Evolutionary conservation across 495 filamentous ascomycete genomes (phyloP).

Genomic region (Bryoglossum gracile): DNA sequence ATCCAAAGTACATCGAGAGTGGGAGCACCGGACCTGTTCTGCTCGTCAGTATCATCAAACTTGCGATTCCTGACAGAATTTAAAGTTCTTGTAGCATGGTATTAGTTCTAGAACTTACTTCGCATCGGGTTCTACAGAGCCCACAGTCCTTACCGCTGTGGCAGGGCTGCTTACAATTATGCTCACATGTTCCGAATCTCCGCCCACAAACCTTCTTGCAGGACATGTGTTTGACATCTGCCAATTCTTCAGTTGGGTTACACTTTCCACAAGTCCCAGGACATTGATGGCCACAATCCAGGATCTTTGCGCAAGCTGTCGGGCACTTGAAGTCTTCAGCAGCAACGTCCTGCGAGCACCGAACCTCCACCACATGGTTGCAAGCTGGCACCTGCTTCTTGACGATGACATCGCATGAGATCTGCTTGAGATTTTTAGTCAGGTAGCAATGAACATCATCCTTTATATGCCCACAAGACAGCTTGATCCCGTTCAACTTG

Average conservation of each 20-base stretch:
- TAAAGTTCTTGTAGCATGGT: not conserved
- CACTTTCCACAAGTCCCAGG: constrained; percentile 11
- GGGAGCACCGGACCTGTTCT: constrained; percentile 14
- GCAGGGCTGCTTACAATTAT: constrained; percentile 6
- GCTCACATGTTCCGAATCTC: constrained; percentile 11
- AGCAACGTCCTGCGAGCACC: constrained; percentile 8
- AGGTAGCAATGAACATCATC: constrained; percentile 13
- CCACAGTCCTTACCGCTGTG: constrained; percentile 15
- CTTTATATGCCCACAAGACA: constrained; percentile 18
- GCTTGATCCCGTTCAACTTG: constrained; percentile 5
- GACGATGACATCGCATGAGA: constrained; percentile 14
- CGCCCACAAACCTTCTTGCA: constrained; percentile 14
- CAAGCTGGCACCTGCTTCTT: constrained; percentile 13
- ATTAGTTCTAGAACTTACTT: constrained; percentile 7
- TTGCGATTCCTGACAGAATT: not conserved
- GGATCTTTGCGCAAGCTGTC: constrained; percentile 7
- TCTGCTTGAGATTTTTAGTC: constrained; percentile 4
- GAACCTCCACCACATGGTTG: constrained; percentile 3
- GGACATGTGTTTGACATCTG: no score
- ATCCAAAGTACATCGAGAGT: constrained; percentile 32
- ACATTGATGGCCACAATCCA: constrained; percentile 18
- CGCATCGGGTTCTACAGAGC: constrained; percentile 10
- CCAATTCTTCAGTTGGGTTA: constrained; percentile 1
- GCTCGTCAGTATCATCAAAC: not conserved
- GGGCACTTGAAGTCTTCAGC: constrained; percentile 10